phyloP scores from a whole-genome alignment of 441 rosid species.

The Euphorbia celastroides region DNA sequence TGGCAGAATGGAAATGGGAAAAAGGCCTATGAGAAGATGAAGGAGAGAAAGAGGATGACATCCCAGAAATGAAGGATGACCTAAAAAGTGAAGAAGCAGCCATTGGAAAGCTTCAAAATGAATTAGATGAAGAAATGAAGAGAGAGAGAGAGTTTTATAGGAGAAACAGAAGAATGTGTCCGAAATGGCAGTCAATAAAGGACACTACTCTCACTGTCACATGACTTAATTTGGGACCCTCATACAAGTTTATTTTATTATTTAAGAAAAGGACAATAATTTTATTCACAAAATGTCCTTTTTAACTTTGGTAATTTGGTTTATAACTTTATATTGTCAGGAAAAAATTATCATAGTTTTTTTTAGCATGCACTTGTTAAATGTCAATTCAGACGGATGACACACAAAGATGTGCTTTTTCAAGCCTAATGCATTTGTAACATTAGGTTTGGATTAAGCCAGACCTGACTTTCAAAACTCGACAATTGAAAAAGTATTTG shows the following conservation, averaged over 20 bases:
- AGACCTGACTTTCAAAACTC: no score
- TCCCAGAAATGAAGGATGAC: conserved; percentile 17
- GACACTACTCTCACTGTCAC: neutral
- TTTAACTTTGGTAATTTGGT: no score
- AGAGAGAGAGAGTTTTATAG: neutral
- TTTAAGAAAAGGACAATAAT: no score
- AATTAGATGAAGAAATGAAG: neutral
- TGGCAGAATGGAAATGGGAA: neutral
- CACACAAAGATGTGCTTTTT: no score
- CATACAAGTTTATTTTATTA: neutral
- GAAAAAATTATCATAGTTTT: no score
- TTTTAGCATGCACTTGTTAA: no score
- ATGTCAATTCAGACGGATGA: no score
- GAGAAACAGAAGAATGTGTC: neutral
- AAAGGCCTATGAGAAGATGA: neutral
- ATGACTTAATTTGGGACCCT: neutral
- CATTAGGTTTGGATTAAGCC: no score
- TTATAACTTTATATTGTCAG: no score
- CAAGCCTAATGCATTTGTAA: no score
- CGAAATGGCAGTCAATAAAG: neutral
- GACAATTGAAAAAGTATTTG: no score
- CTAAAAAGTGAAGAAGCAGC: conserved; percentile 20
- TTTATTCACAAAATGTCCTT: no score
- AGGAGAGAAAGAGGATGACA: neutral
- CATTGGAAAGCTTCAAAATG: conserved; percentile 4